Conservation (phyloP, 495 filamentous ascomycete species). For the Cryomyces antarcticus region DNA sequence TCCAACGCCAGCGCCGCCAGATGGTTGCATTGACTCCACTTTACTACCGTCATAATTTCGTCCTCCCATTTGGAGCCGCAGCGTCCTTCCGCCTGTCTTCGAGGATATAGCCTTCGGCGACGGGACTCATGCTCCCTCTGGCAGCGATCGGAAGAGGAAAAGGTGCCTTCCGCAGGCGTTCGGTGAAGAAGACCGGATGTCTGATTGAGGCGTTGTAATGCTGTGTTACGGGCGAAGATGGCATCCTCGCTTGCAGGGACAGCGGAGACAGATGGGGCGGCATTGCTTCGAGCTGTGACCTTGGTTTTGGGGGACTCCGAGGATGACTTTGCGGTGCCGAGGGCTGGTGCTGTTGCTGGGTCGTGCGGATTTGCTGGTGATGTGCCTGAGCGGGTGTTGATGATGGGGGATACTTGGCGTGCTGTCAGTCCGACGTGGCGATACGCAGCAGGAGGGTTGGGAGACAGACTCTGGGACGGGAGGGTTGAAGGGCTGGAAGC, state of each 20-base stretch:
- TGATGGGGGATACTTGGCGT: no score
- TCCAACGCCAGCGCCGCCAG: no score
- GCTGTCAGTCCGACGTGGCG: no score
- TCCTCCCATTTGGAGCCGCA: not conserved
- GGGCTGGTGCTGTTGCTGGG: conserved; percentile 9
- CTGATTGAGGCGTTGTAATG: conserved; percentile 16
- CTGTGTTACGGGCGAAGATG: no score
- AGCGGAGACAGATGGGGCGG: conserved; percentile 5
- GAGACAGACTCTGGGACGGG: no score
- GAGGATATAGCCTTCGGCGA: conserved; percentile 10
- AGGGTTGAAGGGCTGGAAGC: no score
- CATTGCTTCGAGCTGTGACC: conserved; percentile 19
- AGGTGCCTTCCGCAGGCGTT: conserved; percentile 15
- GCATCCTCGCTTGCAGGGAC: not conserved
- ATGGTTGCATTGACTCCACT: no score
- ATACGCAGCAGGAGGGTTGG: no score
- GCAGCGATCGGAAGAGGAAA: conserved; percentile 11
- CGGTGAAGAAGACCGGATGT: conserved; percentile 23
- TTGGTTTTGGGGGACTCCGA: not conserved
- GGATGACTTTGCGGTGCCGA: conserved; percentile 5
- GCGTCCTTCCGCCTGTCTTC: not conserved
- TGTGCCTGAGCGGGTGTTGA: no score
- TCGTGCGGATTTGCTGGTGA: not conserved
- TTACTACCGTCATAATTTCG: not conserved
- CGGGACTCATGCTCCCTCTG: conserved; percentile 6